Base-by-base conservation (phyloP, 75 land plant species). In the Sequoiadendron giganteum region DNA sequence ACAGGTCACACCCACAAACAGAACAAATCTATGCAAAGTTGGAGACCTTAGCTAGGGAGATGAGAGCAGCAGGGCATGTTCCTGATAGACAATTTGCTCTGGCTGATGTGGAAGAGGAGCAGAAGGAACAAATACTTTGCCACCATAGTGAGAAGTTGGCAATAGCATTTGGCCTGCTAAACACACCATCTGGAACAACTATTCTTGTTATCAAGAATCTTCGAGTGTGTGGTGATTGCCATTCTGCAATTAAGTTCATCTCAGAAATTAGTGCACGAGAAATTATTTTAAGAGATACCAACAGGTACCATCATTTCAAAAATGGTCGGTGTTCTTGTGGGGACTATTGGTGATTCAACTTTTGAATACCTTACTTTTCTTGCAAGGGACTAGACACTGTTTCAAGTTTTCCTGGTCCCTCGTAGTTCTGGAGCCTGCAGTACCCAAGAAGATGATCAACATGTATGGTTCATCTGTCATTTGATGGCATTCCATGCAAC, bases 91-190 rank as follows among this genome's bases (percentile, higher is more conserved):
- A 28, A 39, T 42, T 48, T 54, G 83, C 42, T 25, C 81, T 86
- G 13, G 16, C 10, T 16, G 73, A 86, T 30, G 30, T 49, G 30
- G 83, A 86, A 21, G 73, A 86, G 32, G 83, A 86, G 14, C 30
- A 86, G 19, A 86, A 86, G n/a, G 86, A 86, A 19, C 34, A 61
- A 21, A 54, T 54, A 21, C 84, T 86, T 47, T 34, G 56, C 73
- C 54, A 48, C 68, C 86, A 86, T 15, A 86, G 83, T 86, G 83
- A 86, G 86, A 86, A 52, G 86, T 21, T 86, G 86, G 86, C 86
- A 28, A 54, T 86, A 36, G 86, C 73, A 40, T 32, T 86, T 39
- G 86, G 84, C 18, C 84, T 86, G 42, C n/a, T 86, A 34, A 61
- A 49, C n/a, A 38, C 54, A 32, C 30, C 86, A 38, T 3, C 58